Evolutionary conservation across 2,329 filamentous ascomycete genomes (phyloP).

Genomic region (Phaeosphaeria sp.): DNA sequence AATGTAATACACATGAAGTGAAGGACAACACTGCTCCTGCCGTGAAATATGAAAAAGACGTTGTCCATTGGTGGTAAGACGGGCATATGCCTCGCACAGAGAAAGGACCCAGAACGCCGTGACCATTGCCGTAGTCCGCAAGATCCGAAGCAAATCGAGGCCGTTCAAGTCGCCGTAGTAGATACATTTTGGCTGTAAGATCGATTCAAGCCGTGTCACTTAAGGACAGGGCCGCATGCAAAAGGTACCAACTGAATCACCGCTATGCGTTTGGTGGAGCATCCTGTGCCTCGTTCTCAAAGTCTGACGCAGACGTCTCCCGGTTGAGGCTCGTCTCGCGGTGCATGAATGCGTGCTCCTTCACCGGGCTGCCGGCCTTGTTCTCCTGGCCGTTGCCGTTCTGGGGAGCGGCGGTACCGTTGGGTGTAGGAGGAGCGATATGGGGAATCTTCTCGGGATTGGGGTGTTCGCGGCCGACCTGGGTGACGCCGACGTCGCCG

Average conservation of each 20-base stretch:
- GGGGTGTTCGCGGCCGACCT: constrained; percentile 92
- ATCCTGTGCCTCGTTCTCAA: constrained; percentile 49
- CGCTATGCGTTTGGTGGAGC: constrained; percentile 27
- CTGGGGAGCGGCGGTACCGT: constrained; percentile 41
- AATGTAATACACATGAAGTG: constrained; percentile 29
- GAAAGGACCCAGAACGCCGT: constrained; percentile 24
- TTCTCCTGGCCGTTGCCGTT: constrained; percentile 48
- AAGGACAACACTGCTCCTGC: constrained; percentile 8
- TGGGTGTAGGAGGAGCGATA: constrained; percentile 69
- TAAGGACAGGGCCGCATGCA: constrained; percentile 7
- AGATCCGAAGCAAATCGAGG: constrained; percentile 16
- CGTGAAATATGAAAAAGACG: constrained; percentile 4
- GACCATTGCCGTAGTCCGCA: constrained; percentile 11
- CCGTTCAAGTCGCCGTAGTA: constrained; percentile 18
- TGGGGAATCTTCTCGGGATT: constrained; percentile 95
- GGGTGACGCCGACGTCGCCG: constrained; percentile 89
- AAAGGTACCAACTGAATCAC: neutral
- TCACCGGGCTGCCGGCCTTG: constrained; percentile 76
- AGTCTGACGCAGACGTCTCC: constrained; percentile 75
- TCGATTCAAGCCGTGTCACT: neutral
- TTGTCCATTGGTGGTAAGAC: constrained; percentile 8
- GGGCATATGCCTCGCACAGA: constrained; percentile 1
- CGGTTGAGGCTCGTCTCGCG: constrained; percentile 78
- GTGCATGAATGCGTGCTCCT: constrained; percentile 87
- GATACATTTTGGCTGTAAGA: constrained; percentile 24